Evolutionary conservation across 2,329 filamentous ascomycete species (phyloP).

Genomic region (Gliomastix tumulicola): DNA sequence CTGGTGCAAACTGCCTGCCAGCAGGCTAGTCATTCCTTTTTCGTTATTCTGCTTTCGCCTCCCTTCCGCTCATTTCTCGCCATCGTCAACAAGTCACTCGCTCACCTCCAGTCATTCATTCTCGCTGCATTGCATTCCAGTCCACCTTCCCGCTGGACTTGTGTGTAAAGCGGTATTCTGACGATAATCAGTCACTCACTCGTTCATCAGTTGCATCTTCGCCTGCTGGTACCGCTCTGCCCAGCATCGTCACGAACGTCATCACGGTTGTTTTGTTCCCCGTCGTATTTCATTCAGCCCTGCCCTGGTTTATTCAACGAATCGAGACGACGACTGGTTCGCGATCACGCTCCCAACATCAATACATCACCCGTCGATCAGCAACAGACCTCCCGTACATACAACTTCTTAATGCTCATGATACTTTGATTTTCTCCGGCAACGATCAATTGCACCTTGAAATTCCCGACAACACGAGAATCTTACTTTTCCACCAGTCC

Average conservation of each 20-base stretch:
- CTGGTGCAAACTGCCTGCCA: conserved; percentile 36
- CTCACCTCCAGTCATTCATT: conserved; percentile 3
- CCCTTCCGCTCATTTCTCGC: too few species aligned
- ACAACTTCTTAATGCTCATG: conserved; percentile 2
- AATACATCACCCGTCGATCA: background rate
- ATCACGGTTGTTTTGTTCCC: background rate
- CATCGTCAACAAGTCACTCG: too few species aligned
- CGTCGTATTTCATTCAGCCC: background rate
- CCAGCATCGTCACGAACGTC: background rate
- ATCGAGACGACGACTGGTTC: background rate
- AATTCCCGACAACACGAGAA: background rate
- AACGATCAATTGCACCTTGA: background rate
- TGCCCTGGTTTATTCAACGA: background rate
- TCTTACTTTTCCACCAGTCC: background rate
- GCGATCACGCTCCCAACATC: conserved; percentile 1
- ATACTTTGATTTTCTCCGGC: conserved; percentile 2
- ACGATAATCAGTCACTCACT: too few species aligned
- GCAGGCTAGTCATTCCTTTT: conserved; percentile 52
- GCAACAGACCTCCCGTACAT: background rate
- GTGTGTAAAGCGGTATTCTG: background rate
- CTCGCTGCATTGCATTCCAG: background rate
- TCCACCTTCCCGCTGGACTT: background rate
- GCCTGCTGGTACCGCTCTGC: too few species aligned
- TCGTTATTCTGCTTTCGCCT: too few species aligned
- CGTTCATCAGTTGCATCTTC: too few species aligned